Percentiles rank a stretch among this genome's conserved stretches.
Conservation (phyloP, 345 rosid species). For the Bruguiera sexangula region DNA sequence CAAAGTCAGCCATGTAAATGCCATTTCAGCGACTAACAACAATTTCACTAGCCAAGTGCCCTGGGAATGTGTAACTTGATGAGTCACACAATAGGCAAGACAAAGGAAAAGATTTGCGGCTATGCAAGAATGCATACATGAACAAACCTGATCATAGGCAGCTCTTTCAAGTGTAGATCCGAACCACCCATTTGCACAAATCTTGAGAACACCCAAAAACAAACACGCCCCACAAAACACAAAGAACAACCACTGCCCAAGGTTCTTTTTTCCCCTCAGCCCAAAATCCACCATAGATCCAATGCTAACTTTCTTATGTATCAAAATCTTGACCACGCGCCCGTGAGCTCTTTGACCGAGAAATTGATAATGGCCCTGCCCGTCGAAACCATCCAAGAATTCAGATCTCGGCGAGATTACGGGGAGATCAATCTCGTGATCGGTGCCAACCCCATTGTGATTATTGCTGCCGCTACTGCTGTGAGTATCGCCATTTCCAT, state of each 20-base stretch:
- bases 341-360: constrained; percentile 47
- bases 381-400: constrained; percentile 39
- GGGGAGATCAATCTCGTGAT: constrained; percentile 75
- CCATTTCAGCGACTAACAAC: not conserved
- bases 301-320: constrained; percentile 44
- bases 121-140: not conserved
- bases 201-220: constrained; percentile 80
- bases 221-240: constrained; percentile 73
- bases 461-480: constrained; percentile 1
- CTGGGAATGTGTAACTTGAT: too few relatives aligned
- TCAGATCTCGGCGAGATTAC: constrained; percentile 83
- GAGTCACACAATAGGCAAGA: too few relatives aligned
- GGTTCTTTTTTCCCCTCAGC: constrained; percentile 61
- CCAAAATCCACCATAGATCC: constrained; percentile 65
- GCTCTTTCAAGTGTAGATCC: constrained; percentile 75
- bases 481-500: constrained; percentile 5
- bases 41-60: not conserved
- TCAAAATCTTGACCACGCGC: constrained; percentile 31
- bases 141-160: constrained; percentile 47
- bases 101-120: too few relatives aligned
- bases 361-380: constrained; percentile 34
- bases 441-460: constrained; percentile 17
- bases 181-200: constrained; percentile 86
- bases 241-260: constrained; percentile 89
- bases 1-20: too few relatives aligned